Base-by-base conservation (phyloP, 2,329 filamentous ascomycete species). In the Calonectria fujianensis region DNA sequence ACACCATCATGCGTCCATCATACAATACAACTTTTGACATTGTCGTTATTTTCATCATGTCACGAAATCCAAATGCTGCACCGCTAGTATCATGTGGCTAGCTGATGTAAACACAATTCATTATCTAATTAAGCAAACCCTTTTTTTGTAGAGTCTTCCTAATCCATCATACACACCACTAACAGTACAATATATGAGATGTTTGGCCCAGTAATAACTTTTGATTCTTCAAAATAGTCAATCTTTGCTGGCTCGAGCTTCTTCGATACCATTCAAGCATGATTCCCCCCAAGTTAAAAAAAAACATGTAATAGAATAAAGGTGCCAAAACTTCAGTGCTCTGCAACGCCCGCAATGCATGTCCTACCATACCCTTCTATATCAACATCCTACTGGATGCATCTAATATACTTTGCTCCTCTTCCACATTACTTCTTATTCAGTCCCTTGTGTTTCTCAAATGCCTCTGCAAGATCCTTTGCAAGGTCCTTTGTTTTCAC, bases 401-500 rank as follows among this genome's bases (percentile, higher is more conserved):
- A 75, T 79, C 70, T 80, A 80, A 74, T 79, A 80, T 80, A 81
- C 76, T 74, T 68, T 52, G 37, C 71, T 66, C 52, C 41, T n/a
- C 52, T 59, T 78, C 77, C 79, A 63, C 74, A 84, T 83, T 83
- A 84, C 80, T 83, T 88, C 83, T 92, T 91, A 80, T 92, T 91
- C 73, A 89, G 87, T 72, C 85, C 83, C 85, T 92, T 92, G 80
- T 91, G 83, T 76, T 87, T 85, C 83, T 92, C 90, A 80, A 92
- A 75, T 3, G 85, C 86, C 20, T 83, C 83, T 1, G 89, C 89
- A 51, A 95, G 83, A 64, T 87, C 86, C 79, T 88, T 85, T 16
- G 93, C 90, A 52, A 92, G 80, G 45, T 90, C 89, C 76, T 89
- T 87, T 3, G 92, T 93, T 86, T 94, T 95, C 63, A 95, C 91